Evolutionary conservation across 2,329 filamentous ascomycete species (phyloP).

Genomic region (Colletotrichum plurivorum): DNA sequence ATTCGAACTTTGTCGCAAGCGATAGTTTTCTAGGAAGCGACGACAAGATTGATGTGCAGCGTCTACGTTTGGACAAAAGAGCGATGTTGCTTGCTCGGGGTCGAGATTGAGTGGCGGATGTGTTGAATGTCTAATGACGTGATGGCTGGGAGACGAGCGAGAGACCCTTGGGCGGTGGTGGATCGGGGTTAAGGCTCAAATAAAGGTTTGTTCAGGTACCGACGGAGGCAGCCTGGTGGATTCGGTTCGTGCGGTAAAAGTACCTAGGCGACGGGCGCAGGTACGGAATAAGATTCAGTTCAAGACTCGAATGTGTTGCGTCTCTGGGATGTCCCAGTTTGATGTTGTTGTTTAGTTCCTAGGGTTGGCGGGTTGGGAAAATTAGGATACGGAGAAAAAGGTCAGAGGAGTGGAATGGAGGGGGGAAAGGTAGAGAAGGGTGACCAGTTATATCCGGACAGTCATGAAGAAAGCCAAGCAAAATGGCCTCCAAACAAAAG

Average conservation of each 20-base stretch:
- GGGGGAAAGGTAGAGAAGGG: constrained; percentile 1
- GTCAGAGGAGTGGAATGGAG: not conserved
- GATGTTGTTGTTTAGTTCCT: not conserved
- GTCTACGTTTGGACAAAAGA: not conserved
- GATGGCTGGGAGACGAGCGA: not conserved
- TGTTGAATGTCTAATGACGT: constrained; percentile 20
- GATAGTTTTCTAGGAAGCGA: not conserved
- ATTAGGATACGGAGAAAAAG: constrained; percentile 10
- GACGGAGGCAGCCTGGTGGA: not conserved
- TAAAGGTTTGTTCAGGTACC: not conserved
- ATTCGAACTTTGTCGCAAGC: not conserved
- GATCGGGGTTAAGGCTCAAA: constrained; percentile 19
- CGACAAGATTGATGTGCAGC: not conserved
- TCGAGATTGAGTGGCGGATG: not conserved
- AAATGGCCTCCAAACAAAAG: constrained; percentile 25
- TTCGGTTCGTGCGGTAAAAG: not conserved
- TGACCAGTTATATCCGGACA: constrained; percentile 34
- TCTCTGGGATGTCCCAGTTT: too few relatives aligned
- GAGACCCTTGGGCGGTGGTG: constrained; percentile 6
- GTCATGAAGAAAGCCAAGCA: constrained; percentile 34
- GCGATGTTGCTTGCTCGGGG: not conserved
- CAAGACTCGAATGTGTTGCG: too few relatives aligned
- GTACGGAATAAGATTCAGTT: too few relatives aligned
- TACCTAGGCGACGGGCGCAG: too few relatives aligned
- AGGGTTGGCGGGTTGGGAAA: not conserved